Conservation (phyloP, 371 early-diverging fungal species). For the Saksenaea vasiformis region DNA sequence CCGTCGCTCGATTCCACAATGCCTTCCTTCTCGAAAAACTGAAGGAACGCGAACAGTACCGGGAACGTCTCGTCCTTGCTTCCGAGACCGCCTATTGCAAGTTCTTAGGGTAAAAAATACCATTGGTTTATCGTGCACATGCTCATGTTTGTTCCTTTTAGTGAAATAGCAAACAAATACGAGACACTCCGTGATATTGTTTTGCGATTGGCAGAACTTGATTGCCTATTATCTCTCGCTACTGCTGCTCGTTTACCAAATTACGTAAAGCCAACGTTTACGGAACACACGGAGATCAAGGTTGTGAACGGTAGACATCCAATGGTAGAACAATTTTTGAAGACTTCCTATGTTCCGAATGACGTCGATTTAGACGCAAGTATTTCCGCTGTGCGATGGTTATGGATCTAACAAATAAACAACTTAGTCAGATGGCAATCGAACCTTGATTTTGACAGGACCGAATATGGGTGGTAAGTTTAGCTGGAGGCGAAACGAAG, state of each 20-base stretch:
- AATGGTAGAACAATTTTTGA: constrained; percentile 48
- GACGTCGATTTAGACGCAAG: constrained; percentile 56
- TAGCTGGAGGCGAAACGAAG: not conserved
- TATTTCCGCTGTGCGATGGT: not conserved
- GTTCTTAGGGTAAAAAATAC: constrained; percentile 39
- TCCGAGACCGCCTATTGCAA: constrained; percentile 59
- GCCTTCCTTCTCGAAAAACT: constrained; percentile 65
- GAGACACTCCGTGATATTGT: constrained; percentile 66
- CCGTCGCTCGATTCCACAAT: constrained; percentile 82
- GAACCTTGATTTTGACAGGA: constrained; percentile 69
- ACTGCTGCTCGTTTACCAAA: constrained; percentile 62
- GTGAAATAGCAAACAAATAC: constrained; percentile 64
- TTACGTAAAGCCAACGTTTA: constrained; percentile 73
- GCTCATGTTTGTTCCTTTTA: constrained; percentile 11
- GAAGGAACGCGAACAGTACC: constrained; percentile 69
- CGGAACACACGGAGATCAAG: constrained; percentile 38
- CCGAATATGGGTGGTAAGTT: constrained; percentile 92
- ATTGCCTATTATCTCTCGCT: constrained; percentile 78
- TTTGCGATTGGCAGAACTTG: constrained; percentile 64
- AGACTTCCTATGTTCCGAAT: constrained; percentile 67
- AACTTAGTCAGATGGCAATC: constrained; percentile 16
- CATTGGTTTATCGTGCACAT: not conserved
- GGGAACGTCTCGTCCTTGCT: constrained; percentile 66
- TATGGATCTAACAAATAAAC: not conserved
- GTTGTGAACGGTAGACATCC: constrained; percentile 67